These are phyloP conservation scores for Diaporthe sp. DNA, from an alignment of 2,329 filamentous ascomycete species.

Conservation along the genomic window DNA sequence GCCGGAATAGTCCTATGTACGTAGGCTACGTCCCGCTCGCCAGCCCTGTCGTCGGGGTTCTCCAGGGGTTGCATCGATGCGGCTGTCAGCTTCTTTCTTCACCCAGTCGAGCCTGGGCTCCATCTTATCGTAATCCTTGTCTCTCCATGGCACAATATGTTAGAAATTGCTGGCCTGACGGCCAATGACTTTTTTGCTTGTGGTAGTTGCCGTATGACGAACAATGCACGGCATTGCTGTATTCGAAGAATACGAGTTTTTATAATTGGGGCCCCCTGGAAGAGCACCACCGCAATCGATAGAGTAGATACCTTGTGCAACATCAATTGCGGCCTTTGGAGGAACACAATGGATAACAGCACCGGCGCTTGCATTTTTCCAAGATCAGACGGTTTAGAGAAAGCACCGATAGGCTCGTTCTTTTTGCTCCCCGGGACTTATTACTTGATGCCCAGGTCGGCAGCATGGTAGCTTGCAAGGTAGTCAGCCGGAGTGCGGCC, in stretches of 20 bases:
- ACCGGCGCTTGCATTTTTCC: background rate
- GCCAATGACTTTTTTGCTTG: conserved; percentile 23
- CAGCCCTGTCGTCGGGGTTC: conserved; percentile 13
- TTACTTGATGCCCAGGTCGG: background rate
- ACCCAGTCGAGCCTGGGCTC: conserved; percentile 18
- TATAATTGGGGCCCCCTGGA: conserved; percentile 33
- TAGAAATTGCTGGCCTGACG: conserved; percentile 18
- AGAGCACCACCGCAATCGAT: conserved; percentile 30
- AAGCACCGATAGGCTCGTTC: background rate
- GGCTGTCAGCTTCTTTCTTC: conserved; percentile 26
- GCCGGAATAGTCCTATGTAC: background rate
- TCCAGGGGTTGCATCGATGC: conserved; percentile 20
- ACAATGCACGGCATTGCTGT: conserved; percentile 31
- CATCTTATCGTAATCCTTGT: conserved; percentile 33
- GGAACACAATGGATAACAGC: background rate
- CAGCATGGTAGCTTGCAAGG: background rate
- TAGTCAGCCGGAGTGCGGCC: background rate
- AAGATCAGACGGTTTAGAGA: background rate
- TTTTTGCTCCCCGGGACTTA: background rate
- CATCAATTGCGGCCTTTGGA: conserved; percentile 2
- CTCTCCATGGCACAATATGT: conserved; percentile 10
- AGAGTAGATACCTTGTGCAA: conserved; percentile 23
- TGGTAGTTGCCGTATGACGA: conserved; percentile 32
- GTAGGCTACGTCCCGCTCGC: background rate
- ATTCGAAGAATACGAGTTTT: conserved; percentile 35